These are phyloP conservation scores for rapeseed (Brassica napus) DNA, from an alignment of 345 rosid species.

Conservation along the genomic window DNA sequence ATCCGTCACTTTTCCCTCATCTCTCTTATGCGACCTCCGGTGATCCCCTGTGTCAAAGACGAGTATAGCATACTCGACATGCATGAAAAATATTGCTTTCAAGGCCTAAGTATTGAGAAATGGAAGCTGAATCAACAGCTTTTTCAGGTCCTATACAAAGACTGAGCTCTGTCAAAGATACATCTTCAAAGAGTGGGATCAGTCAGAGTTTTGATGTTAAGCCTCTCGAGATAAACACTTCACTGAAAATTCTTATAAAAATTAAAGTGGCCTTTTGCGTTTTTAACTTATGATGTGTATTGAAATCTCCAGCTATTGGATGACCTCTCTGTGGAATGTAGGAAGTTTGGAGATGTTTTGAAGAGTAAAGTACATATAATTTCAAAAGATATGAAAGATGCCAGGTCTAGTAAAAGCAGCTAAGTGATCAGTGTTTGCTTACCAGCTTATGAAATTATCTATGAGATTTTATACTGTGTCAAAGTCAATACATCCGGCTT, in stretches of 20 bases:
- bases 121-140: slow-evolving; percentile 28
- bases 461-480: slow-evolving; percentile 57
- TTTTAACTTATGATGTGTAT: slow-evolving; percentile 5
- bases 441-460: slow-evolving; percentile 75
- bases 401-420: slow-evolving; percentile 60
- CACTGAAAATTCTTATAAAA: background rate
- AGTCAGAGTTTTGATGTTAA: slow-evolving; percentile 62
- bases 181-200: slow-evolving; percentile 54
- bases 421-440: slow-evolving; percentile 74
- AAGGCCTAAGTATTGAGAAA: slow-evolving; percentile 61
- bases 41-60: slow-evolving; percentile 67
- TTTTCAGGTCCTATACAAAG: slow-evolving; percentile 51
- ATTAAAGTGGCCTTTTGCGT: too few relatives aligned
- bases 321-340: slow-evolving; percentile 59
- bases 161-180: slow-evolving; percentile 49
- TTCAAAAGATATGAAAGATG: slow-evolving; percentile 72
- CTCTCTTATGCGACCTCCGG: background rate
- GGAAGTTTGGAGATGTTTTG: slow-evolving; percentile 57
- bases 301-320: slow-evolving; percentile 58
- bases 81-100: slow-evolving; percentile 92
- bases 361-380: slow-evolving; percentile 69
- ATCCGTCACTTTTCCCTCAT: background rate
- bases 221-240: slow-evolving; percentile 62
- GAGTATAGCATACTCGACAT: slow-evolving; percentile 93
- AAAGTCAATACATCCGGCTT: slow-evolving; percentile 64